Evolutionary conservation across 2,329 filamentous ascomycete species (phyloP), one percentile per base, ranked within the genome.

Genomic region (Paecilomyces sp.): DNA sequence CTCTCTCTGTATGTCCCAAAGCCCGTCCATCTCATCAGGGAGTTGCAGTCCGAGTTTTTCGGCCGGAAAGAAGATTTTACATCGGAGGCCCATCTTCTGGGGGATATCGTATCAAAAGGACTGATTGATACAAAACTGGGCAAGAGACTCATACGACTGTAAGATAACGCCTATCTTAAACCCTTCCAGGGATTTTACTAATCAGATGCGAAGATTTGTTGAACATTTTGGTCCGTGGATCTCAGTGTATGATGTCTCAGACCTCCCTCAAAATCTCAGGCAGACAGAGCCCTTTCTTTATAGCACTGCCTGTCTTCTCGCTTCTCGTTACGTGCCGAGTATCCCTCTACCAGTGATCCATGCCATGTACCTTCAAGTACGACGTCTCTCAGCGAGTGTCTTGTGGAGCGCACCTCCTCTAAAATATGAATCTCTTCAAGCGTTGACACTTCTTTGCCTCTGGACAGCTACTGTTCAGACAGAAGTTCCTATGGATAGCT

Each of bases 401-500:
- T 52, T 73, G 34, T 72, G 70, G 70, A 67, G 65, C 30, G 64
- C 64, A 22, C 65, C 69, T 3, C 69, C 70, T 1, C 58, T 73
- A 60, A 66, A 65, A n/a, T 67, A 65, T 30, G 70, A 72, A 54
- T 61, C 67, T n/a, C 66, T 73, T 3, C 71, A 72, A 58, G 70
- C 70, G 3, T 59, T 72, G 36, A 65, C 67, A 28, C 63, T 73
- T 13, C 68, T 73, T 28, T 71, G 70, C 55, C 61, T 73, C 53
- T 74, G 70, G 62, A 68, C 70, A 25, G 65, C 69, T 36, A 67
- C 69, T 3, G 66, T 70, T 6, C 69, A 73, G 47, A 72, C 71
- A 57, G 71, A 72, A 57, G 63, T 67, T 7, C 68, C 67, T 18
- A 71, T 74, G 64, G 71, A 74, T 54, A 70, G 70, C 64, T 74